Base-by-base conservation (phyloP, 495 filamentous ascomycete species). In the Tuber aestivum region DNA sequence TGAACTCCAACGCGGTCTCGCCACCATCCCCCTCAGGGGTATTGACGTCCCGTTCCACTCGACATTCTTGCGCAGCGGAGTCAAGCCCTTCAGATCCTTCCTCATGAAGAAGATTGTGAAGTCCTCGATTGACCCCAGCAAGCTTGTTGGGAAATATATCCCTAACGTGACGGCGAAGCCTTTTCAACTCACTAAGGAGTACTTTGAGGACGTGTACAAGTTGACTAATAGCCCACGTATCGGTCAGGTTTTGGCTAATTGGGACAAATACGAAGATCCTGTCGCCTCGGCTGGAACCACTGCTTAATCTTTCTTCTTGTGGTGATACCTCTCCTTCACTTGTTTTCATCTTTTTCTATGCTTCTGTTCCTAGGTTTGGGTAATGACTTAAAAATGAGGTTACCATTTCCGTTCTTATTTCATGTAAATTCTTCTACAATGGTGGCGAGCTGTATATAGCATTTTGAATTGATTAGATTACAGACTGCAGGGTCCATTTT, bases 1-100 rank as follows among this genome's bases (percentile, higher is more conserved):
- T 73, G 89, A 93, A 40, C 89, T 99, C 65, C 89, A 97, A 86
- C 93, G 95, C 79, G 95, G 95, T 56, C 97, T 97, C 81, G 95
- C 95, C 70, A 97, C 95, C 42, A 98, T 98, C 81, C 95, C 95
- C 61, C 92, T 99, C 75, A 91, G 91, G 84, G 95, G 95, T 76
- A 99, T 99, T 83, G 95, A 99, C 80, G 95, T 99, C 77, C 95
- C 95, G 72, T 99, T 99, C 92, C 95, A 99, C 87, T 94, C 91
- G 79, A 99, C 96, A 65, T 99, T 98, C 89, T 86, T 99, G 84
- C 91, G 95, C 32, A 97, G 93, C 35, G 95, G 95, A 80, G 95
- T 99, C 84, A 99, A 99, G 87, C 95, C 95, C 65, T 99, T 99
- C 93, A 89, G 95, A 72, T 92, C 89, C 71, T 98, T 99, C 87